These are phyloP conservation scores for Kluyveromyces nonfermentans DNA, from an alignment of 805 yeast species.

Conservation along the genomic window DNA sequence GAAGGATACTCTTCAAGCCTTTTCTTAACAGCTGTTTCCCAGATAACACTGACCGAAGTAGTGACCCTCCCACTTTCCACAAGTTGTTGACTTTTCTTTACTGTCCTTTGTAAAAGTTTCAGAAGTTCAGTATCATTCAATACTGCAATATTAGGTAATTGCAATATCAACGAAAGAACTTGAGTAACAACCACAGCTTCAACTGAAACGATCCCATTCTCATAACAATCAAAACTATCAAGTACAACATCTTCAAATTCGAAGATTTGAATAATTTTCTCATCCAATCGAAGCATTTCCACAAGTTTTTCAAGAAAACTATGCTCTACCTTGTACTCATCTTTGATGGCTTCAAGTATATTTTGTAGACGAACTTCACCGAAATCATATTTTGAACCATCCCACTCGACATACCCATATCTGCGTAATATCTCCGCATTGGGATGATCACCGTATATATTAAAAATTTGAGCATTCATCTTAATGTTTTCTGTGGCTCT, in stretches of 20 bases:
- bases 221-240: conserved; percentile 56
- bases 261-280: conserved; percentile 28
- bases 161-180: conserved; percentile 35
- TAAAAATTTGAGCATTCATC: conserved; percentile 68
- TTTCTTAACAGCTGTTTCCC: conserved; percentile 20
- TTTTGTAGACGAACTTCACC: conserved; percentile 55
- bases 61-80: conserved; percentile 46
- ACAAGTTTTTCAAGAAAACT: conserved; percentile 32
- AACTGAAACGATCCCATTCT: conserved; percentile 47
- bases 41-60: conserved; percentile 18
- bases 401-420: conserved; percentile 80
- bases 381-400: conserved; percentile 67
- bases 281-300: conserved; percentile 19
- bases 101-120: conserved; percentile 37
- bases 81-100: conserved; percentile 53
- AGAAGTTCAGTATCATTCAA: conserved; percentile 16
- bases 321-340: conserved; percentile 15
- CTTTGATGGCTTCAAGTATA: conserved; percentile 26
- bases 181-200: conserved; percentile 50
- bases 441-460: conserved; percentile 85
- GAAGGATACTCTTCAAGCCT: conserved; percentile 42
- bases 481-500: conserved; percentile 50
- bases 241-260: conserved; percentile 34
- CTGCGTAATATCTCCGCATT: conserved; percentile 84
- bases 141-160: conserved; percentile 17